Percentiles rank a stretch among this genome's conserved stretches.
Conservation (phyloP, 2,329 filamentous ascomycete genomes). For the Cryoendolithus antarcticus region DNA sequence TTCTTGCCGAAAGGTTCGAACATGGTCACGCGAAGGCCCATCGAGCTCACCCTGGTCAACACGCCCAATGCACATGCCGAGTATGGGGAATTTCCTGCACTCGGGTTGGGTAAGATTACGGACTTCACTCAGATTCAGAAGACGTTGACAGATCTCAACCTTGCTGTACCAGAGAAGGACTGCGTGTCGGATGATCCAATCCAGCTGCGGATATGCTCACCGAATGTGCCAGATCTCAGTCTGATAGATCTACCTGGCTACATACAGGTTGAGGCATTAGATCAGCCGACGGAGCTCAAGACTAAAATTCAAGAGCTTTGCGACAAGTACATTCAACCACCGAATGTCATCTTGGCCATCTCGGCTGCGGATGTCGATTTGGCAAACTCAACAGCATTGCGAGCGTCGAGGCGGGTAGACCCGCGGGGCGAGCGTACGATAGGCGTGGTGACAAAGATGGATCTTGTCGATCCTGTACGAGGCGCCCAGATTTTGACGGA, state of each 20-base stretch:
- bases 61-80: conserved; percentile 77
- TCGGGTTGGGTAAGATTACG: conserved; percentile 77
- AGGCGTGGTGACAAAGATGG: conserved; percentile 99
- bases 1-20: conserved; percentile 97
- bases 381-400: conserved; percentile 85
- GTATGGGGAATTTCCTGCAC: conserved; percentile 90
- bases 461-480: conserved; percentile 74
- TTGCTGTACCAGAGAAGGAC: conserved; percentile 78
- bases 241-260: conserved; percentile 94
- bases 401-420: conserved; percentile 82
- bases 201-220: conserved; percentile 88
- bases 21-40: conserved; percentile 93
- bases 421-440: conserved; percentile 92
- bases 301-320: conserved; percentile 93
- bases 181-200: conserved; percentile 97
- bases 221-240: conserved; percentile 87
- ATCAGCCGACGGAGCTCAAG: conserved; percentile 83
- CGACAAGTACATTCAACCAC: conserved; percentile 93
- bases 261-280: conserved; percentile 85
- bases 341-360: conserved; percentile 93
- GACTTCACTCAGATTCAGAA: conserved; percentile 89
- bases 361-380: conserved; percentile 95
- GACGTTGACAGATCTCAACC: conserved; percentile 86
- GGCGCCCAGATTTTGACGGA: conserved; percentile 71
- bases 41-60: conserved; percentile 92